Percentiles rank a stretch among this genome's conserved stretches.
Evolutionary conservation across 805 yeast genomes (phyloP).

Genomic region (baker's yeast (Saccharomyces cerevisiae)): DNA sequence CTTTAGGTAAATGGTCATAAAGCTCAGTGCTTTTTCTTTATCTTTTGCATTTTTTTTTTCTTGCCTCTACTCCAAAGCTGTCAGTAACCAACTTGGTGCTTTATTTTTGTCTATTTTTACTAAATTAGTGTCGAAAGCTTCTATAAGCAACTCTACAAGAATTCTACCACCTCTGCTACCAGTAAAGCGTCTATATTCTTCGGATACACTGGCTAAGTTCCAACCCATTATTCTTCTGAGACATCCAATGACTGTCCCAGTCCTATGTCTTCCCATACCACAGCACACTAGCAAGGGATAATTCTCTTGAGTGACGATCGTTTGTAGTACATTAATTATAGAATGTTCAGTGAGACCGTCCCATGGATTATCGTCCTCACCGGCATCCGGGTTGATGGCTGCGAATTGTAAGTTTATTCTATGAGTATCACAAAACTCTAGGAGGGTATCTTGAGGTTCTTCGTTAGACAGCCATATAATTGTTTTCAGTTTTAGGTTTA

Average conservation of each 20-base stretch:
- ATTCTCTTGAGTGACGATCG: slow-evolving; percentile 61
- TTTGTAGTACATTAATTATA: slow-evolving; percentile 67
- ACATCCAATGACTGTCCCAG: slow-evolving; percentile 96
- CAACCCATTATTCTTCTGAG: slow-evolving; percentile 89
- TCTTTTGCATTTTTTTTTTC: neutral
- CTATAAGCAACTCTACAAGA: slow-evolving; percentile 82
- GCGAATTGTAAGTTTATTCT: slow-evolving; percentile 74
- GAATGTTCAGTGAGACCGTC: slow-evolving; percentile 83
- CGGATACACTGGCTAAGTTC: slow-evolving; percentile 89
- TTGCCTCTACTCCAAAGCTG: slow-evolving; percentile 13
- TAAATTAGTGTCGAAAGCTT: slow-evolving; percentile 34
- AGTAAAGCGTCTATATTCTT: slow-evolving; percentile 88
- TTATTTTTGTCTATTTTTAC: slow-evolving; percentile 24
- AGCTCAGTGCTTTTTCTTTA: neutral
- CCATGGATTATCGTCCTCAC: slow-evolving; percentile 79
- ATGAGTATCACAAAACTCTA: slow-evolving; percentile 69
- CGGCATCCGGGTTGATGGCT: slow-evolving; percentile 70
- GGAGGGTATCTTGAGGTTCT: slow-evolving; percentile 83
- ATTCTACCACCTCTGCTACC: slow-evolving; percentile 91
- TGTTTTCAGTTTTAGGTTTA: slow-evolving; percentile 64
- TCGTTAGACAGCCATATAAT: slow-evolving; percentile 93
- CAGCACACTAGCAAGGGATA: slow-evolving; percentile 89
- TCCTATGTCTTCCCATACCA: slow-evolving; percentile 97
- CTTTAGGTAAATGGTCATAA: neutral
- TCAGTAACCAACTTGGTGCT: slow-evolving; percentile 29